Percentiles rank a stretch among this genome's conserved stretches.
Evolutionary conservation across 2,329 filamentous ascomycete genomes (phyloP).

Genomic region (Zymoseptoria tritici): DNA sequence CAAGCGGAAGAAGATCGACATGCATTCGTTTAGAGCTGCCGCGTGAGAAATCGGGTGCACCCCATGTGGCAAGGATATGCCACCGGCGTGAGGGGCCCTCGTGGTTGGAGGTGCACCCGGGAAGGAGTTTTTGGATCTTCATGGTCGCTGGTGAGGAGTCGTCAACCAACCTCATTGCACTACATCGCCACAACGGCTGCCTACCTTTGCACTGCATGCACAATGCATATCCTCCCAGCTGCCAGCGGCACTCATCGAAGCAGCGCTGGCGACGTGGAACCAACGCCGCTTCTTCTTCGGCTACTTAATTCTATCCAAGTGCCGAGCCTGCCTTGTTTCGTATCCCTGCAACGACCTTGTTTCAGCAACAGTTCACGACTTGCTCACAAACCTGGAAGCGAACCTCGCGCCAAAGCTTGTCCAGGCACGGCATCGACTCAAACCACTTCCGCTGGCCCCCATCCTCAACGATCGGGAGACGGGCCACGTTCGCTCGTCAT

Average conservation of each 20-base stretch:
- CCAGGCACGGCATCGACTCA: conserved; percentile 3
- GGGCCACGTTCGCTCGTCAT: not conserved
- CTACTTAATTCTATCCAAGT: not conserved
- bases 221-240: too few species aligned
- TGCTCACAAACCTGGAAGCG: conserved; percentile 9
- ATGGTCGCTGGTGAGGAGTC: too few species aligned
- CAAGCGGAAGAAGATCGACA: not conserved
- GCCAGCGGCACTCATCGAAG: too few species aligned
- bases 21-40: not conserved
- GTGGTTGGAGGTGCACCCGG: not conserved
- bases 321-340: conserved; percentile 1
- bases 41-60: not conserved
- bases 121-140: not conserved
- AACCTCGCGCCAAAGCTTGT: conserved; percentile 18
- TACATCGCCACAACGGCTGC: too few species aligned
- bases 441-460: not conserved
- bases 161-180: too few species aligned
- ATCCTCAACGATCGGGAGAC: not conserved
- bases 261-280: not conserved
- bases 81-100: not conserved
- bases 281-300: not conserved
- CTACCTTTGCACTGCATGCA: too few species aligned
- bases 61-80: not conserved
- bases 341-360: conserved; percentile 6
- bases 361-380: conserved; percentile 15